Conservation (phyloP, 1,284 basidiomycete genomes). For the Heimioporus retisporus region DNA sequence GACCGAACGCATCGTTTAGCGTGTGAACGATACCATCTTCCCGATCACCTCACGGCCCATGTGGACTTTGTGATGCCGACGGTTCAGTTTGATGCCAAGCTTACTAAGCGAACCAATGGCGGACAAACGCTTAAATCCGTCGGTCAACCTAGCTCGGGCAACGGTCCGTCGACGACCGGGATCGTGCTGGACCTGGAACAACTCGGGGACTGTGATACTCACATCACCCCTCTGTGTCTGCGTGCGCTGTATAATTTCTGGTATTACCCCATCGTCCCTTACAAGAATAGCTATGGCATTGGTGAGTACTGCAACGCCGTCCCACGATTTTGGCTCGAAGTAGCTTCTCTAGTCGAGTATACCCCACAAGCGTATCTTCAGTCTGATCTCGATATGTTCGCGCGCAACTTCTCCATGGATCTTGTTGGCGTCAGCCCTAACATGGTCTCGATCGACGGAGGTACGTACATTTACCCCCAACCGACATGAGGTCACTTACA, state of each 20-base stretch:
- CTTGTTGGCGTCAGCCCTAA: conserved; percentile 49
- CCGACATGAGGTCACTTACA: conserved; percentile 15
- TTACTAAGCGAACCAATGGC: conserved; percentile 29
- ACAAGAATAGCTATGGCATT: conserved; percentile 61
- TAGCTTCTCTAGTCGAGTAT: conserved; percentile 53
- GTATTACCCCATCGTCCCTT: conserved; percentile 50
- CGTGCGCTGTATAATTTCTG: conserved; percentile 57
- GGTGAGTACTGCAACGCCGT: conserved; percentile 42
- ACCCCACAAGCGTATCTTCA: conserved; percentile 59
- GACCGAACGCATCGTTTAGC: conserved; percentile 35
- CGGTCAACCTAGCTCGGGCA: conserved; percentile 43
- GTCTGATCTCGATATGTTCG: conserved; percentile 58
- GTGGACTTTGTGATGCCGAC: conserved; percentile 60
- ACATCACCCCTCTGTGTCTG: conserved; percentile 58
- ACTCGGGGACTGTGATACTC: conserved; percentile 51
- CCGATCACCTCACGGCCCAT: conserved; percentile 51
- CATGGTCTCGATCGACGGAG: conserved; percentile 57
- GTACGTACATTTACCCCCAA: conserved; percentile 29
- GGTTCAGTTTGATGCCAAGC: conserved; percentile 50
- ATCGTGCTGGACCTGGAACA: conserved; percentile 29
- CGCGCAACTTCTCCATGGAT: conserved; percentile 45
- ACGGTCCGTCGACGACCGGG: conserved; percentile 49
- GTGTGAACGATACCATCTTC: conserved; percentile 58
- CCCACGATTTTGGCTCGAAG: conserved; percentile 4
- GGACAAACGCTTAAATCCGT: conserved; percentile 19